phyloP scores from a whole-genome alignment of 2,329 filamentous ascomycete species.

The Ramularia collo-cygni region DNA sequence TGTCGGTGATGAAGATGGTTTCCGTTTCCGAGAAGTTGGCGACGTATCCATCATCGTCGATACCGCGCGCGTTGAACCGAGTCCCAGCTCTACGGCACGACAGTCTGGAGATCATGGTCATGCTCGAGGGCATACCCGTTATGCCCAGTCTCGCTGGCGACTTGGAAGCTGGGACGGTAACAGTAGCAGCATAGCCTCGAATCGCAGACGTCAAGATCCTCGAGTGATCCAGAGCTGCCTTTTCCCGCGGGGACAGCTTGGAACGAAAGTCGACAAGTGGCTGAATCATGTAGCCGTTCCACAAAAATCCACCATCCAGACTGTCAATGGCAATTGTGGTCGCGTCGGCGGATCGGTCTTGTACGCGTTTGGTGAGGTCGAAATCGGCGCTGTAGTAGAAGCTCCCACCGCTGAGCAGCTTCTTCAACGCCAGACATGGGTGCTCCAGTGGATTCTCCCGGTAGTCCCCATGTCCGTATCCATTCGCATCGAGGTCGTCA shows the following conservation, averaged over 20 bases:
- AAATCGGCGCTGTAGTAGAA: constrained; percentile 99
- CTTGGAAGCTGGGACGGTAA: constrained; percentile 71
- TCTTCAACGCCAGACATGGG: constrained; percentile 83
- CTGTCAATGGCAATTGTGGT: constrained; percentile 84
- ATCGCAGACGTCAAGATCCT: constrained; percentile 89
- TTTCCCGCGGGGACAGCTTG: constrained; percentile 67
- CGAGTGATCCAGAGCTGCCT: constrained; percentile 73
- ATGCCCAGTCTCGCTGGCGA: constrained; percentile 61
- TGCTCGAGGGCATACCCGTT: constrained; percentile 69
- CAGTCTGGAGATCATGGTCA: constrained; percentile 85
- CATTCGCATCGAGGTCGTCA: constrained; percentile 48
- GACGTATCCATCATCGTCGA: constrained; percentile 95
- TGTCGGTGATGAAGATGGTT: constrained; percentile 77
- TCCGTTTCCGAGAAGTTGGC: constrained; percentile 99
- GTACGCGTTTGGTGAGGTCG: constrained; percentile 85
- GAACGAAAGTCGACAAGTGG: constrained; percentile 85
- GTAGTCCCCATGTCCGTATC: constrained; percentile 48
- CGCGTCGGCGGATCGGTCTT: constrained; percentile 57
- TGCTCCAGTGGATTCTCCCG: constrained; percentile 71
- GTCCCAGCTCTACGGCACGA: constrained; percentile 90
- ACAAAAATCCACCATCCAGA: constrained; percentile 85
- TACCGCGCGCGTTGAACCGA: constrained; percentile 92
- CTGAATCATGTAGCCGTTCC: constrained; percentile 98
- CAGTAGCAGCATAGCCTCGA: constrained; percentile 80
- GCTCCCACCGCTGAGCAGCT: constrained; percentile 83